Conservation (phyloP, 805 yeast species). For the Grigorovia transvaalensis region DNA sequence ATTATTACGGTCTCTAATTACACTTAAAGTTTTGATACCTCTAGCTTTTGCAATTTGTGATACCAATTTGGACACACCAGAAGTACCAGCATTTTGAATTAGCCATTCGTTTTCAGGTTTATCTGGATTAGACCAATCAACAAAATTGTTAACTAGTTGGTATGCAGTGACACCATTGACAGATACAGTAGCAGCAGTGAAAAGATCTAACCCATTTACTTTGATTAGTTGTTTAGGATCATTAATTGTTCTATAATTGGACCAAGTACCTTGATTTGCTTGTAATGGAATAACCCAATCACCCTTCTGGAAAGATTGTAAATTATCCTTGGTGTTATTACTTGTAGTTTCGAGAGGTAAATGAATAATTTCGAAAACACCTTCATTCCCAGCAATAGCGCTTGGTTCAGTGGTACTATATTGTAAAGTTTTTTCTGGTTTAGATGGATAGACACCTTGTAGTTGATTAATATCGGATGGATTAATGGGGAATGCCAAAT, state of each 20-base stretch:
- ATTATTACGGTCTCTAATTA: constrained; percentile 77
- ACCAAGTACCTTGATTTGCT: constrained; percentile 89
- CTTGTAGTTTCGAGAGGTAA: constrained; percentile 35
- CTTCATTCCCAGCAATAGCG: constrained; percentile 92
- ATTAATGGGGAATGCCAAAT: constrained; percentile 76
- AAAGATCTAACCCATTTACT: constrained; percentile 39
- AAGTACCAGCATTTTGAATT: constrained; percentile 92
- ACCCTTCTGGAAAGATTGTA: constrained; percentile 36
- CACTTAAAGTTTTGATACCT: constrained; percentile 77
- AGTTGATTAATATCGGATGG: constrained; percentile 83
- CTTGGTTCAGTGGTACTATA: constrained; percentile 54
- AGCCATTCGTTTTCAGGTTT: constrained; percentile 58
- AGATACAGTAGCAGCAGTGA: constrained; percentile 77
- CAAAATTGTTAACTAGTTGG: constrained; percentile 68
- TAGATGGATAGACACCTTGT: constrained; percentile 78
- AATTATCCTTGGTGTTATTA: constrained; percentile 28
- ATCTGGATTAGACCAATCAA: constrained; percentile 18
- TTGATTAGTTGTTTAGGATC: constrained; percentile 42
- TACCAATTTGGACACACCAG: constrained; percentile 89
- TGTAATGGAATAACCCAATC: constrained; percentile 81
- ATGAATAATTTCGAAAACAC: constrained; percentile 74
- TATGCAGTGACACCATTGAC: constrained; percentile 93
- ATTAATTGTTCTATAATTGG: constrained; percentile 57
- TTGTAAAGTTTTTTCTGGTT: constrained; percentile 44
- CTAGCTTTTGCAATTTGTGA: constrained; percentile 72